phyloP scores from a whole-genome alignment of 192 early-diverging fungal species.

The Coemansia sp. region DNA sequence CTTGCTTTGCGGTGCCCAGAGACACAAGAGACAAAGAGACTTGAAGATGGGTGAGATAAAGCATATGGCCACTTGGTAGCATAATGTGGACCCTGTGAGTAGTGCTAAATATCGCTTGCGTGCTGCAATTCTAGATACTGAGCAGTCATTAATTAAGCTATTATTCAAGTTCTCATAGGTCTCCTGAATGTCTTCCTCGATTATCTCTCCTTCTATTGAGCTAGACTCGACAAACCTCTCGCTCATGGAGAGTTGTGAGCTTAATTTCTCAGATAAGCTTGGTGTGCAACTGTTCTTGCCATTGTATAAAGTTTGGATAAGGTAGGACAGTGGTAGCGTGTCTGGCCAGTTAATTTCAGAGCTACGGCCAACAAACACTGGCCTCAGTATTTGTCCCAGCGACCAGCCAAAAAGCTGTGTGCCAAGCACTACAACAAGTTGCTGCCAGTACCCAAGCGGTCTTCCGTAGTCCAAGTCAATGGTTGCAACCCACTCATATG shows the following conservation, averaged over 20 bases:
- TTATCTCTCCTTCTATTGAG: not conserved
- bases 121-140: constrained; percentile 5
- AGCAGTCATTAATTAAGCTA: not conserved
- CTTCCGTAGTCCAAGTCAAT: constrained; percentile 45
- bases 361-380: constrained; percentile 38
- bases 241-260: not conserved
- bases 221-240: no score
- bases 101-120: constrained; percentile 33
- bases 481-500: constrained; percentile 53
- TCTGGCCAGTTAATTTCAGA: constrained; percentile 45
- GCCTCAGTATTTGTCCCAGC: constrained; percentile 41
- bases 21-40: constrained; percentile 67
- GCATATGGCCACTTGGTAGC: constrained; percentile 60
- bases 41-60: constrained; percentile 71
- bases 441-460: constrained; percentile 36
- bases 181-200: not conserved
- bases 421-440: constrained; percentile 36
- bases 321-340: constrained; percentile 36
- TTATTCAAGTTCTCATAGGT: not conserved
- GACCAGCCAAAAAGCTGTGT: constrained; percentile 54
- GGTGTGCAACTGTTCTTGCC: not conserved
- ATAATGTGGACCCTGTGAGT: constrained; percentile 38
- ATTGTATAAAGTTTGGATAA: constrained; percentile 45
- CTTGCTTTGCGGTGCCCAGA: constrained; percentile 45
- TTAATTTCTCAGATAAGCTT: not conserved